A percentile compares a stretch with the other conserved stretches of the same genome.
Evolutionary conservation across 23 red algal genomes (phyloP).

Genomic region (Gracilaria vermiculophylla): DNA sequence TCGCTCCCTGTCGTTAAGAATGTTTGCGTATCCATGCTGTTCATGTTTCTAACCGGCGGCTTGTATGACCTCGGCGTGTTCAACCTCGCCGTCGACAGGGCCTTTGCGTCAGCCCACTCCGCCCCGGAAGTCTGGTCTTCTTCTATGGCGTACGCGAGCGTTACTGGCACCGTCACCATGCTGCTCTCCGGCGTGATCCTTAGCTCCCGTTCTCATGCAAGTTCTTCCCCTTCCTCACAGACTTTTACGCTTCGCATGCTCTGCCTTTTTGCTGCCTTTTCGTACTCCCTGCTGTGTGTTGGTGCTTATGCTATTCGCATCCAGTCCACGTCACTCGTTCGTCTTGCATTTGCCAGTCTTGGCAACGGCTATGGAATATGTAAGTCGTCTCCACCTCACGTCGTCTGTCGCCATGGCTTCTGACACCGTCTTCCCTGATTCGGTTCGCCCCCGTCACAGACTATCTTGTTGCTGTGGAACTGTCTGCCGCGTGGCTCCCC

Average conservation of each 20-base stretch:
- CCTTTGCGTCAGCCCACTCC: neutral
- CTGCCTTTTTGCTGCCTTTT: neutral
- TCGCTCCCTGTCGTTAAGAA: conserved; percentile 13
- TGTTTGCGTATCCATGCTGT: neutral
- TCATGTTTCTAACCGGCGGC: neutral
- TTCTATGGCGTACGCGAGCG: conserved; percentile 10
- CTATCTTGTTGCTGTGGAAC: conserved; percentile 14
- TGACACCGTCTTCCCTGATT: neutral
- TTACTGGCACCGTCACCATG: neutral
- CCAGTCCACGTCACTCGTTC: neutral
- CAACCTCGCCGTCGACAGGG: conserved; percentile 17
- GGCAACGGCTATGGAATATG: conserved; percentile 11
- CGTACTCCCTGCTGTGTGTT: conserved; percentile 1
- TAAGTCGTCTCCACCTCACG: neutral
- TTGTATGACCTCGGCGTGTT: conserved; percentile 21
- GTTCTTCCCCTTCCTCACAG: conserved; percentile 2
- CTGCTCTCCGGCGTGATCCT: conserved; percentile 6
- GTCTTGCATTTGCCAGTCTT: neutral
- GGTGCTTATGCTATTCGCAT: neutral
- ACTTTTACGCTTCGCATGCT: neutral
- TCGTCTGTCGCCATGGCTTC: neutral
- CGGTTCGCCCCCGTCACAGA: neutral
- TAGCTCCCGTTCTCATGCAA: neutral
- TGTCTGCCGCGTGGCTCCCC: conserved; percentile 5
- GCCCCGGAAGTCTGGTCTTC: conserved; percentile 3